Conservation (phyloP, 805 yeast species). For the Dipodascopsis uninucleata region DNA sequence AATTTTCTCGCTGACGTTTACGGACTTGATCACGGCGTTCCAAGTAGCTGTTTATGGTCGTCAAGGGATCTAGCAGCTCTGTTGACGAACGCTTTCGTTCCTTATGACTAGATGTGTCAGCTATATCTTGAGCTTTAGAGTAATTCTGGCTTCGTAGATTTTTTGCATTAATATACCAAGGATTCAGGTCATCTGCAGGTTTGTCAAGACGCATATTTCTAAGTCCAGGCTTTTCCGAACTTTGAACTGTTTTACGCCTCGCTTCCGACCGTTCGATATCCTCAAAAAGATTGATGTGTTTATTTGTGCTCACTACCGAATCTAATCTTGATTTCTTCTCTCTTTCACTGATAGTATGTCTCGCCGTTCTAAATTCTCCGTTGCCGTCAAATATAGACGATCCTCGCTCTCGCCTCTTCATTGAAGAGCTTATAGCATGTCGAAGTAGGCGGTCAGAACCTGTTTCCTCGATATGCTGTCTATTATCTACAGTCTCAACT, state of each 20-base stretch:
- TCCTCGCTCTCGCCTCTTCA: no score
- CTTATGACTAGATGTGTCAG: not conserved
- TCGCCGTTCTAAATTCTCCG: not conserved
- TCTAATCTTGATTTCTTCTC: not conserved
- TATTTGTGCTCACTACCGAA: not conserved
- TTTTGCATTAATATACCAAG: slow-evolving; percentile 19
- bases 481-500: no score
- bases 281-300: slow-evolving; percentile 22
- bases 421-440: no score
- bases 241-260: no score
- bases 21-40: slow-evolving; percentile 6
- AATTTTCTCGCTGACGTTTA: not conserved
- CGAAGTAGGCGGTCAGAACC: no score
- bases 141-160: not conserved
- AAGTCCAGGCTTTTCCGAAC: slow-evolving; percentile 4
- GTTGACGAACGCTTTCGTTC: not conserved
- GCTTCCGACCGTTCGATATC: no score
- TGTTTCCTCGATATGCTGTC: no score
- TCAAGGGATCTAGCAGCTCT: slow-evolving; percentile 14
- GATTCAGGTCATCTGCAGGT: slow-evolving; percentile 10
- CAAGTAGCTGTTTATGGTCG: slow-evolving; percentile 6
- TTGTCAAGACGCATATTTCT: slow-evolving; percentile 14
- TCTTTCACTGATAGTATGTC: not conserved
- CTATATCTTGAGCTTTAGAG: no score
- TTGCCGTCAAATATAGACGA: no score